Base-by-base conservation (phyloP, 176 grass and related monocot species). In the Zea luxurians region DNA sequence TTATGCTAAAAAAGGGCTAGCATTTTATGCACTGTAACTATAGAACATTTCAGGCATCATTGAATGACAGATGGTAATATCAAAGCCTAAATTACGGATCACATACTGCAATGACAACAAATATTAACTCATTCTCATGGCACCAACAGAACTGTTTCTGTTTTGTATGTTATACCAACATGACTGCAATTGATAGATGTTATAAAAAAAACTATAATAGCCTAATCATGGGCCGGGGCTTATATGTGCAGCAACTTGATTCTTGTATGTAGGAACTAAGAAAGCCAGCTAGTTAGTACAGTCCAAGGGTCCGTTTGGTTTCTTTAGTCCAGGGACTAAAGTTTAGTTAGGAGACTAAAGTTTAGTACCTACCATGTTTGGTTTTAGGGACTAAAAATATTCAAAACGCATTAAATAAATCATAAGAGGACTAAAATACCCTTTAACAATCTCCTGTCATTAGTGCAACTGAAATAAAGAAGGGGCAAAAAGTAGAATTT, bases 21-120 rank as follows among this genome's bases (percentile, higher is more conserved):
- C 58, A 10, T 73, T 62, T 82, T 27, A 62, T 67, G 63, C 6
- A 82, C 63, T 73, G 36, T 49, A 70, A 2, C 8, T 38, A 15
- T 44, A 37, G 1, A 38, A 37, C 6, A 10, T 37, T 77, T 50
- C n/a, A 69, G 4, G 50, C 16, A 83, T 10, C 21, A 76, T 58
- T 8, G 0, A 82, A 65, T 82, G 12, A 46, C n/a, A 58, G 20
- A 37, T 21, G 0, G 21, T 11, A 82, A 53, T 45, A 13, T 64
- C 13, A 61, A 72, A 72, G 15, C 36, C 37, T 62, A 61, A 52
- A 64, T 59, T 20, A 73, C 34, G 70, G 47, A 43, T 65, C 47
- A 74, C 47, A 54, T 46, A 82, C 12, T 66, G 15, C 71, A 74
- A 13, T 13, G 27, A 27, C 15, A 83, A 52, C 35, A 36, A 64